Evolutionary conservation across 1,284 basidiomycete genomes (phyloP).

Genomic region (Pseudozyma sp.): DNA sequence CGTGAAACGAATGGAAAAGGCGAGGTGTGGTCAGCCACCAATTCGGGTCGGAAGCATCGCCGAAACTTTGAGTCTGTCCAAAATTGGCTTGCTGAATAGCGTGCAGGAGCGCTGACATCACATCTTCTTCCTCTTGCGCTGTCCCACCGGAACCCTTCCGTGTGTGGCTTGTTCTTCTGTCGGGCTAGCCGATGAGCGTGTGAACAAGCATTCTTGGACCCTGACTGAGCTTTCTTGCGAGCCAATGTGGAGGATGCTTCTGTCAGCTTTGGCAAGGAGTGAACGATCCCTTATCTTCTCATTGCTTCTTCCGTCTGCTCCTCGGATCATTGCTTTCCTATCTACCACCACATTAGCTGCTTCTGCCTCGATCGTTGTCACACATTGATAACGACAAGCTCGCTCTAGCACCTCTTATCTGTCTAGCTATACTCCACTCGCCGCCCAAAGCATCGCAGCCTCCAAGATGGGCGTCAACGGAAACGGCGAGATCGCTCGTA

Average conservation of each 20-base stretch:
- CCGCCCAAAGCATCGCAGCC: background rate
- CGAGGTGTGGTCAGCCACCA: too few relatives aligned
- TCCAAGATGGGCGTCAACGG: slow-evolving; percentile 17
- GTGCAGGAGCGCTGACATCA: background rate
- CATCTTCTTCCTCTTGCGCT: background rate
- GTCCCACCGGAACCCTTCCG: background rate
- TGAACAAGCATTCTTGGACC: background rate
- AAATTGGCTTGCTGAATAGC: too few relatives aligned
- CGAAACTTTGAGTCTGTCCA: too few relatives aligned
- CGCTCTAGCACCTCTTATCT: background rate
- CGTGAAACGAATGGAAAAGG: too few relatives aligned
- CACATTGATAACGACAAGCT: too few relatives aligned
- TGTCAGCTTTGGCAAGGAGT: too few relatives aligned
- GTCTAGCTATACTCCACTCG: background rate
- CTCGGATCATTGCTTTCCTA: too few relatives aligned
- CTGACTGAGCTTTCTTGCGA: background rate
- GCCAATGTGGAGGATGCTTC: background rate
- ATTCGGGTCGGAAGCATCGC: too few relatives aligned
- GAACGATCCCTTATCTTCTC: too few relatives aligned
- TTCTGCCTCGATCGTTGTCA: too few relatives aligned
- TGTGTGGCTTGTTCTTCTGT: background rate
- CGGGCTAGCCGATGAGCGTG: slow-evolving; percentile 4
- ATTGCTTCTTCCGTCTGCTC: too few relatives aligned
- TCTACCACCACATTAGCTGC: too few relatives aligned
- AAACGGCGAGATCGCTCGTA: slow-evolving; percentile 25